Conservation (phyloP, 768 basidiomycete genomes). For the Boletellus sp. region DNA sequence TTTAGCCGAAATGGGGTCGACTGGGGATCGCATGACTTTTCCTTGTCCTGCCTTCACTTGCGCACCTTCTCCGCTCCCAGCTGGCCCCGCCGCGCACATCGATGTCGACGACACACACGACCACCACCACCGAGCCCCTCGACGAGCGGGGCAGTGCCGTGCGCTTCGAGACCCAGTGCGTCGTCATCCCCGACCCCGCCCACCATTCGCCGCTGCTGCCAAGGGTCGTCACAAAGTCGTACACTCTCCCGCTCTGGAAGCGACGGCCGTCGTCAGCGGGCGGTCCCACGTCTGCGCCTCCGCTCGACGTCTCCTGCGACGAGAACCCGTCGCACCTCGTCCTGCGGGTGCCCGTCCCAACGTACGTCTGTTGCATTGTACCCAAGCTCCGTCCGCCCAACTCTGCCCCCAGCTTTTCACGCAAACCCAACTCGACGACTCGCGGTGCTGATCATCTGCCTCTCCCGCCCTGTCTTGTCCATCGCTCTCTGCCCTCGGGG, state of each 20-base stretch:
- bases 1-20: constrained; percentile 2
- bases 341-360: constrained; percentile 60
- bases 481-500: constrained; percentile 34
- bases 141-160: constrained; percentile 38
- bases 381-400: neutral
- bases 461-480: constrained; percentile 54
- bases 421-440: constrained; percentile 38
- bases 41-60: neutral
- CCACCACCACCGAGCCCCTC: constrained; percentile 6
- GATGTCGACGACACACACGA: constrained; percentile 12
- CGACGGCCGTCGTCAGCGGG: constrained; percentile 22
- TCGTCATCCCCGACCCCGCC: constrained; percentile 63
- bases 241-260: constrained; percentile 68
- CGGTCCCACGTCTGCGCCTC: constrained; percentile 21
- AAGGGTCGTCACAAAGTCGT: constrained; percentile 59
- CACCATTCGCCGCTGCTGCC: constrained; percentile 43
- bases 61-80: neutral
- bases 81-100: neutral
- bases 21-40: constrained; percentile 21
- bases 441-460: constrained; percentile 35
- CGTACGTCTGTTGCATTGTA: constrained; percentile 36
- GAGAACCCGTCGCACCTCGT: constrained; percentile 45
- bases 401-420: constrained; percentile 38
- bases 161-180: constrained; percentile 69
- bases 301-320: constrained; percentile 18